phyloP scores from a whole-genome alignment of 345 rosid genomes.

The Eucalyptus sp. region DNA sequence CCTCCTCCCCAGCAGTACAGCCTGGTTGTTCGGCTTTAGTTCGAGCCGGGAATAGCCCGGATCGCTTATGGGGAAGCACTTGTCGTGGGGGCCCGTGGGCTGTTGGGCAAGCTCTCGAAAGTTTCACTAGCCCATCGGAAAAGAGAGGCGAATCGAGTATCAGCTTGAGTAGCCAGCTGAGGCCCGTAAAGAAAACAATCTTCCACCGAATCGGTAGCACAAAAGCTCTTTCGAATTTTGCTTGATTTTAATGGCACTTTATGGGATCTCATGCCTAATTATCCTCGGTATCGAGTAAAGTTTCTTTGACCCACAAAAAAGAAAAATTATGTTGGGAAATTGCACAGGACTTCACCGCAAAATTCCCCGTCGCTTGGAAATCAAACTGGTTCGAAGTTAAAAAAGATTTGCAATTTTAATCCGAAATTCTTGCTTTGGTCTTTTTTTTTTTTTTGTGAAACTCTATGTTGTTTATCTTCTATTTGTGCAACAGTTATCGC shows the following conservation, averaged over 20 bases:
- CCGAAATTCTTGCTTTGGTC: neutral
- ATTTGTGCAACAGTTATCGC: accelerated
- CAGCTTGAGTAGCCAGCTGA: neutral
- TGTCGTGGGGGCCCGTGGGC: neutral
- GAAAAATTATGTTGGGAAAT: neutral
- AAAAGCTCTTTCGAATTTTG: neutral
- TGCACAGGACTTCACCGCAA: neutral
- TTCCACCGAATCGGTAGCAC: neutral
- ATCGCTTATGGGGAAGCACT: neutral
- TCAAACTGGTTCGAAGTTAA: neutral
- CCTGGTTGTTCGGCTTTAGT: neutral
- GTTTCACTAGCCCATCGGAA: neutral
- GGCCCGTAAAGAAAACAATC: neutral
- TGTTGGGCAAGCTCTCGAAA: neutral
- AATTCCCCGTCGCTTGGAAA: neutral
- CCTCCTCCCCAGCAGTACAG: neutral
- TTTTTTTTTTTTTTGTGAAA: neutral
- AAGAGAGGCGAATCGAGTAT: neutral
- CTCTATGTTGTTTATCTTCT: neutral
- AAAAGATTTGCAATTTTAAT: neutral
- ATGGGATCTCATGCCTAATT: neutral
- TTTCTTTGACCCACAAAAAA: neutral
- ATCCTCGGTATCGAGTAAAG: neutral
- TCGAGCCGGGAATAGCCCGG: neutral
- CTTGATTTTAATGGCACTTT: neutral